A percentile compares a stretch with the other conserved stretches of the same genome.
These are phyloP conservation scores for Chamaecrista fasciculata DNA, from an alignment of 306 rosid species.

Conservation along the genomic window DNA sequence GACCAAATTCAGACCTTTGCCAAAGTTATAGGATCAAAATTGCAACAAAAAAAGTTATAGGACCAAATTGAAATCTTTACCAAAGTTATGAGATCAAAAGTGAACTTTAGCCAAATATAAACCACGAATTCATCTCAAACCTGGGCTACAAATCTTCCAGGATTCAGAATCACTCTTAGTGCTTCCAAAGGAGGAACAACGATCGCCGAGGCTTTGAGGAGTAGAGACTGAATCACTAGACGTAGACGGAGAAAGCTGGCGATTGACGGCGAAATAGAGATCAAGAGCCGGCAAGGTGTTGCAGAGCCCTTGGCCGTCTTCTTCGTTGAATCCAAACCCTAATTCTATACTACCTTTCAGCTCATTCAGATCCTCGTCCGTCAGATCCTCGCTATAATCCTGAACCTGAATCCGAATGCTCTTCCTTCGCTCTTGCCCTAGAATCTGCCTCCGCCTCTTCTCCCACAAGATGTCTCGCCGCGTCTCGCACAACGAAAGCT, in stretches of 20 bases:
- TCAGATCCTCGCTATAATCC: slow-evolving; percentile 28
- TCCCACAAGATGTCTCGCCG: slow-evolving; percentile 2
- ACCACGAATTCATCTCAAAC: no score
- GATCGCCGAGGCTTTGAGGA: slow-evolving; percentile 47
- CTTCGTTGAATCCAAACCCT: slow-evolving; percentile 93
- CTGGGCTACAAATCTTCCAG: slow-evolving; percentile 87
- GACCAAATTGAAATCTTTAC: no score
- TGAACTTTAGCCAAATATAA: no score
- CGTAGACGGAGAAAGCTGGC: slow-evolving; percentile 52
- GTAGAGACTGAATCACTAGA: slow-evolving; percentile 54
- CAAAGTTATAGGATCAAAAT: no score
- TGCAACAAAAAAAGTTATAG: no score
- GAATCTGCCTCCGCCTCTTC: neutral
- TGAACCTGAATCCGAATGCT: slow-evolving; percentile 29
- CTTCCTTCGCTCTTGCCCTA: slow-evolving; percentile 35
- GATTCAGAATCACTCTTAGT: slow-evolving; percentile 54
- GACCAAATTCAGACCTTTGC: no score
- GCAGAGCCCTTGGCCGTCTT: slow-evolving; percentile 68
- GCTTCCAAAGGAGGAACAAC: slow-evolving; percentile 48
- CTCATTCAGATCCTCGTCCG: slow-evolving; percentile 74
- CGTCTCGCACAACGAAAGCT: neutral
- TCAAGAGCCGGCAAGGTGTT: slow-evolving; percentile 90
- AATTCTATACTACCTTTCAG: slow-evolving; percentile 83
- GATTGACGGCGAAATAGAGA: slow-evolving; percentile 83
- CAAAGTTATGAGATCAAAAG: no score